These are phyloP conservation scores for Leccinum incarnatum DNA, from an alignment of 768 basidiomycete species.

Conservation along the genomic window DNA sequence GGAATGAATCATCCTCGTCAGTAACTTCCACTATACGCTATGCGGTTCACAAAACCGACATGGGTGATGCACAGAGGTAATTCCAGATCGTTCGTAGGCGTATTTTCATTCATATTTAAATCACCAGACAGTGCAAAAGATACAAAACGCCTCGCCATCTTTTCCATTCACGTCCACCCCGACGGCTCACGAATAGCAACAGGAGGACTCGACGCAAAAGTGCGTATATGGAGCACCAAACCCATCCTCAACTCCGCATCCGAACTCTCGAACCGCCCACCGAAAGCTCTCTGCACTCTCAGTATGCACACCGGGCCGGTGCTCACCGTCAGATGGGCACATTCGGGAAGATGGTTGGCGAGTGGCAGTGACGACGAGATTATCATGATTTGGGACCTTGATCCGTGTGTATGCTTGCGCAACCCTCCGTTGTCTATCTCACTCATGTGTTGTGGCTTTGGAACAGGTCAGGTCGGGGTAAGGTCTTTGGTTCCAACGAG, in stretches of 20 bases:
- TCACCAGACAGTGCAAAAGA: conserved; percentile 44
- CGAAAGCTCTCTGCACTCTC: conserved; percentile 87
- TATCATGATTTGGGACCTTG: conserved; percentile 95
- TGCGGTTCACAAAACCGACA: conserved; percentile 87
- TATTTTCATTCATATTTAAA: background rate
- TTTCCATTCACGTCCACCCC: conserved; percentile 91
- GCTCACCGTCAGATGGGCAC: conserved; percentile 87
- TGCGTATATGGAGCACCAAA: conserved; percentile 96
- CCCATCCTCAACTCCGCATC: conserved; percentile 81
- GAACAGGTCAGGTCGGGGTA: conserved; percentile 70
- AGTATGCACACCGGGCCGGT: conserved; percentile 95
- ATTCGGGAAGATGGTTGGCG: conserved; percentile 90
- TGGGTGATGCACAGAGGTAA: conserved; percentile 82
- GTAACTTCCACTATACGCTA: conserved; percentile 27
- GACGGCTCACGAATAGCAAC: conserved; percentile 97
- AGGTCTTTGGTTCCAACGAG: conserved; percentile 93
- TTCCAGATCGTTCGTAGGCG: background rate
- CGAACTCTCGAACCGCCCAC: conserved; percentile 66
- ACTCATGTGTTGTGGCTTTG: conserved; percentile 5
- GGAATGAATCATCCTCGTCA: background rate
- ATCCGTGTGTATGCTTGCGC: conserved; percentile 62
- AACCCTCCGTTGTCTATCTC: background rate
- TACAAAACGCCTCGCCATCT: conserved; percentile 76
- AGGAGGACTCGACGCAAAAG: conserved; percentile 92
- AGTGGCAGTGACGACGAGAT: conserved; percentile 96